Percentiles rank a stretch among this genome's conserved stretches.
These are phyloP conservation scores for Nothomitra cinnamomea DNA, from an alignment of 2,329 filamentous ascomycete species.

Conservation along the genomic window DNA sequence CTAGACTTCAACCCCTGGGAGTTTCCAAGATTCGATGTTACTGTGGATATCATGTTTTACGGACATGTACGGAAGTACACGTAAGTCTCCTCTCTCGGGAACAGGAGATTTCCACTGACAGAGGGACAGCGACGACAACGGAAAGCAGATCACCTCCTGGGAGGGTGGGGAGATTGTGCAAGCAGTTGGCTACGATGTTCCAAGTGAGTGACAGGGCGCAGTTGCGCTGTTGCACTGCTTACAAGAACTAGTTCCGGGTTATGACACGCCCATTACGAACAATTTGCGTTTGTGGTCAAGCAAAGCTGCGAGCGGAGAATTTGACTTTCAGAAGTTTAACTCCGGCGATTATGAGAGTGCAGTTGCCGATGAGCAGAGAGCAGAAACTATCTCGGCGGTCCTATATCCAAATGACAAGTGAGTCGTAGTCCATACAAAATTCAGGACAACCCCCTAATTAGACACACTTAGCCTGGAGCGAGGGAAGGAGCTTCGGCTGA, in stretches of 20 bases:
- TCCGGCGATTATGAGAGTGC: conserved; percentile 94
- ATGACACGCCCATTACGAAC: conserved; percentile 78
- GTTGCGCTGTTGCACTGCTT: neutral
- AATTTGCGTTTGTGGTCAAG: conserved; percentile 95
- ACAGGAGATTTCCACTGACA: conserved; percentile 9
- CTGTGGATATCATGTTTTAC: conserved; percentile 94
- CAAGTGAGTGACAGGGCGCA: conserved; percentile 16
- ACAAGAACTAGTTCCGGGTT: conserved; percentile 57
- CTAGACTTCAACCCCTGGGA: conserved; percentile 99
- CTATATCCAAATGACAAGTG: conserved; percentile 90
- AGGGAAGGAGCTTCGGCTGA: conserved; percentile 90
- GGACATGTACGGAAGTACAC: conserved; percentile 59
- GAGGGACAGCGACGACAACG: conserved; percentile 45
- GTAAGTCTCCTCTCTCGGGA: conserved; percentile 12
- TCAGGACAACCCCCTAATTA: neutral
- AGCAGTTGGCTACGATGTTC: conserved; percentile 83
- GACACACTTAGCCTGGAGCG: conserved; percentile 45
- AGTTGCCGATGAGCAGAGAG: conserved; percentile 91
- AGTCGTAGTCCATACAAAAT: conserved; percentile 4
- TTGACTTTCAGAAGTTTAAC: conserved; percentile 99
- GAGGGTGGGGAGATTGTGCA: conserved; percentile 85
- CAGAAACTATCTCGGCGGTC: conserved; percentile 97
- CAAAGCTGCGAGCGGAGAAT: conserved; percentile 92
- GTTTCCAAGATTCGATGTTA: conserved; percentile 88
- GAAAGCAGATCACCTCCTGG: conserved; percentile 63